phyloP scores from a whole-genome alignment of 1,284 basidiomycete species.

The Kalmanozyma brasiliensis region DNA sequence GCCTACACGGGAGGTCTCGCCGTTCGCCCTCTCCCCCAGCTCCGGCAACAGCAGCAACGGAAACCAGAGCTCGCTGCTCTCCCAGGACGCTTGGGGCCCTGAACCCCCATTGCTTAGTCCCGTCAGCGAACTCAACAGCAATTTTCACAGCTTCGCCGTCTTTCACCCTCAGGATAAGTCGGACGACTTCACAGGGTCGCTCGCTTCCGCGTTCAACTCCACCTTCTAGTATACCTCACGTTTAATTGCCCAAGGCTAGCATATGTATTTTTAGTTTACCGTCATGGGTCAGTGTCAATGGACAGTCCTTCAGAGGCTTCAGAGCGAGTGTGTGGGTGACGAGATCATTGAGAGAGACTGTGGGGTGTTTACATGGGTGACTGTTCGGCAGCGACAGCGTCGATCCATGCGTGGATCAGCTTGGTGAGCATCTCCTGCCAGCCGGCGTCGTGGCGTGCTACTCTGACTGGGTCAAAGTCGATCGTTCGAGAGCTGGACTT shows the following conservation, averaged over 20 bases:
- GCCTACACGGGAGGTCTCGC: constrained; percentile 16
- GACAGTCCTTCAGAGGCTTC: too few relatives aligned
- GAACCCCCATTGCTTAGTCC: constrained; percentile 26
- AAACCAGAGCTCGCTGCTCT: constrained; percentile 15
- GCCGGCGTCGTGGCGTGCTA: constrained; percentile 78
- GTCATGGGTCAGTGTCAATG: too few relatives aligned
- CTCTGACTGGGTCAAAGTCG: constrained; percentile 77
- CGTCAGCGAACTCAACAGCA: constrained; percentile 28
- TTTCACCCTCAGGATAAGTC: constrained; percentile 2
- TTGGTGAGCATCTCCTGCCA: constrained; percentile 82
- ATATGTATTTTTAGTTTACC: too few relatives aligned
- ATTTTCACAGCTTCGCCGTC: constrained; percentile 23
- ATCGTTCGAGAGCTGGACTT: constrained; percentile 13
- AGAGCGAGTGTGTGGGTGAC: not conserved
- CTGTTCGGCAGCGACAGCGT: constrained; percentile 75
- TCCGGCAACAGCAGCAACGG: constrained; percentile 13
- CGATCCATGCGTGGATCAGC: constrained; percentile 76
- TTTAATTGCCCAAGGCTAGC: too few relatives aligned
- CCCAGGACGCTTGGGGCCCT: constrained; percentile 24
- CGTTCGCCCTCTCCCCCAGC: constrained; percentile 19
- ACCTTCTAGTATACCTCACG: not conserved
- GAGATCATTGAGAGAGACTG: not conserved
- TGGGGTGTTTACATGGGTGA: not conserved
- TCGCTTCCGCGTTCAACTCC: constrained; percentile 17
- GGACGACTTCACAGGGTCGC: not conserved